phyloP scores from a whole-genome alignment of 371 early-diverging fungal species.

The Apophysomyces elegans region DNA sequence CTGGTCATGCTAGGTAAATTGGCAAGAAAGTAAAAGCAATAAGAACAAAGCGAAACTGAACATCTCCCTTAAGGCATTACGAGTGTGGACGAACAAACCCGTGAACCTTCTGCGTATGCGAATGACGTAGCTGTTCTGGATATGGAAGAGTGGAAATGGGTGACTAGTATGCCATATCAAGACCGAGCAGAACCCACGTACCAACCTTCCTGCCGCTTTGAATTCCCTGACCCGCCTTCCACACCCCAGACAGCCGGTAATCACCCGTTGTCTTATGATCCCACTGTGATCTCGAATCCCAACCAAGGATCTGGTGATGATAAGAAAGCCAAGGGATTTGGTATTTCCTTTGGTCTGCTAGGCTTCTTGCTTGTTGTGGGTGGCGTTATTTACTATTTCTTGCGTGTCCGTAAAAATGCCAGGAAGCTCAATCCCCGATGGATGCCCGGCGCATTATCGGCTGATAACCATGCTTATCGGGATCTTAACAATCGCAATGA shows the following conservation, averaged over 20 bases:
- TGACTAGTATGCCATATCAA: constrained; percentile 21
- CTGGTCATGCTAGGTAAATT: constrained; percentile 38
- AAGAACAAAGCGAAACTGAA: background rate
- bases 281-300: constrained; percentile 29
- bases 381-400: constrained; percentile 14
- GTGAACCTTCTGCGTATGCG: constrained; percentile 17
- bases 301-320: constrained; percentile 13
- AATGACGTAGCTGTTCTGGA: constrained; percentile 41
- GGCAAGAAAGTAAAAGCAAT: background rate
- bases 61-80: constrained; percentile 6
- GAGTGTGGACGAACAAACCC: background rate
- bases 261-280: constrained; percentile 13
- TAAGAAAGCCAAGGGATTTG: constrained; percentile 35
- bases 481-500: constrained; percentile 24
- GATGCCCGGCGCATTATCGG: constrained; percentile 35
- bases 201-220: constrained; percentile 27
- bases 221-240: constrained; percentile 25
- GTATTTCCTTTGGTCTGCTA: constrained; percentile 28
- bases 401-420: constrained; percentile 20
- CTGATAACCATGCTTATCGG: constrained; percentile 15
- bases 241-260: background rate
- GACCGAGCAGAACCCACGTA: background rate
- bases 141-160: constrained; percentile 47
- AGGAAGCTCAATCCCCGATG: constrained; percentile 45
- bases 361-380: constrained; percentile 21